Evolutionary conservation across 1,139 yeast genomes (phyloP).

Genomic region (Maudiozyma humilis): DNA sequence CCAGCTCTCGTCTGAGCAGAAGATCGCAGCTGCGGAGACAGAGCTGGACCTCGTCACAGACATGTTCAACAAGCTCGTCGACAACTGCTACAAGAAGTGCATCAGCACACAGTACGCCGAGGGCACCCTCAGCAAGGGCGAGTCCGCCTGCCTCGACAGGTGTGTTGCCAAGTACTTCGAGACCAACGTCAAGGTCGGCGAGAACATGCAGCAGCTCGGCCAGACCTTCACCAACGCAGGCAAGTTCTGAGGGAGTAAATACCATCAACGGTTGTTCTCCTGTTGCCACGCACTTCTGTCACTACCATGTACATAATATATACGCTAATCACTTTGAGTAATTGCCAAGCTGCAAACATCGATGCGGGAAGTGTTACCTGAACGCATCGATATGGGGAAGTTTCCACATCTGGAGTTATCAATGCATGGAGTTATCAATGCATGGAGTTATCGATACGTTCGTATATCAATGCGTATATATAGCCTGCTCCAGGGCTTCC

Average conservation of each 20-base stretch:
- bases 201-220: conserved; percentile 72
- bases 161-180: conserved; percentile 96
- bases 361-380: too few relatives aligned
- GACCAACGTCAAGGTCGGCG: conserved; percentile 93
- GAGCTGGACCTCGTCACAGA: conserved; percentile 95
- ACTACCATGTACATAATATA: background rate
- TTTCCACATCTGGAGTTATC: too few relatives aligned
- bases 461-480: too few relatives aligned
- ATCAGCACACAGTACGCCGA: conserved; percentile 57
- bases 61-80: conserved; percentile 81
- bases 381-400: too few relatives aligned
- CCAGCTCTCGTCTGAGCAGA: conserved; percentile 64
- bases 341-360: too few relatives aligned
- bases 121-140: conserved; percentile 74
- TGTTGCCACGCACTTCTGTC: too few relatives aligned
- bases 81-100: conserved; percentile 87
- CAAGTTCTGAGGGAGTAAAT: conserved; percentile 26
- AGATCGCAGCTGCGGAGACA: conserved; percentile 75
- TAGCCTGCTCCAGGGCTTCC: too few relatives aligned
- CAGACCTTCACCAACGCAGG: conserved; percentile 37
- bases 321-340: too few relatives aligned
- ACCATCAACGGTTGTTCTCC: too few relatives aligned
- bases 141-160: conserved; percentile 88
- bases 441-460: too few relatives aligned
- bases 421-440: too few relatives aligned